Evolutionary conservation across 169 alveolate genomes (phyloP).

Genomic region (Plasmodium coatneyi): DNA sequence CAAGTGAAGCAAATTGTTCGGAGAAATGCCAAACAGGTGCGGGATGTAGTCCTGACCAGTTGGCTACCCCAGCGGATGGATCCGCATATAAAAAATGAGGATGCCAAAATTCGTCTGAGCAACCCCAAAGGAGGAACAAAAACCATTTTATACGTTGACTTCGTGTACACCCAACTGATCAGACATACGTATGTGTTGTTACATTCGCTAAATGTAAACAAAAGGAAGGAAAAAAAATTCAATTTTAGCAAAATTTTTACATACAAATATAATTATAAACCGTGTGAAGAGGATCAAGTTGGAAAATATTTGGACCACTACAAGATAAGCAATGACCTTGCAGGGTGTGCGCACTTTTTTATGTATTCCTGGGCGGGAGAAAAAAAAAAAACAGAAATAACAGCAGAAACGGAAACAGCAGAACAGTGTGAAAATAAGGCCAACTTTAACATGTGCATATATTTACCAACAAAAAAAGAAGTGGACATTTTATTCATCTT

Average conservation of each 20-base stretch:
- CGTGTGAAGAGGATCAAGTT: neutral
- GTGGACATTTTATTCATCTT: constrained; percentile 51
- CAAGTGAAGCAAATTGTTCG: constrained; percentile 13
- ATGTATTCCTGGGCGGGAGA: neutral
- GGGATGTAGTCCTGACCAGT: constrained; percentile 10
- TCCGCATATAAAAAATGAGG: neutral
- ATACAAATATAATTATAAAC: constrained; percentile 29
- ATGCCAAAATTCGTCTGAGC: neutral
- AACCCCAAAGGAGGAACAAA: neutral
- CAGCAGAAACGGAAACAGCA: neutral
- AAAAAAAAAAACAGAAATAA: neutral
- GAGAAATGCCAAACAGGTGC: constrained; percentile 41
- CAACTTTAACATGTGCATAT: constrained; percentile 57
- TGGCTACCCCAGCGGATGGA: constrained; percentile 4
- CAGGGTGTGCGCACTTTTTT: neutral
- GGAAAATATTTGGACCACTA: neutral
- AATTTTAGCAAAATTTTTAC: constrained; percentile 24
- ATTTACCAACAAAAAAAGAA: constrained; percentile 63
- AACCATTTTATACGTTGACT: constrained; percentile 2
- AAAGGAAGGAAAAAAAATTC: constrained; percentile 8
- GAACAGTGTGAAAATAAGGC: neutral
- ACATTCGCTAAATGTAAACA: neutral
- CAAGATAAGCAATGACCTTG: neutral
- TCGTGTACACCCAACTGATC: constrained; percentile 25
- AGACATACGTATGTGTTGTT: constrained; percentile 29